Evolutionary conservation across 768 basidiomycete genomes (phyloP).

Genomic region (Favolaschia claudopus): DNA sequence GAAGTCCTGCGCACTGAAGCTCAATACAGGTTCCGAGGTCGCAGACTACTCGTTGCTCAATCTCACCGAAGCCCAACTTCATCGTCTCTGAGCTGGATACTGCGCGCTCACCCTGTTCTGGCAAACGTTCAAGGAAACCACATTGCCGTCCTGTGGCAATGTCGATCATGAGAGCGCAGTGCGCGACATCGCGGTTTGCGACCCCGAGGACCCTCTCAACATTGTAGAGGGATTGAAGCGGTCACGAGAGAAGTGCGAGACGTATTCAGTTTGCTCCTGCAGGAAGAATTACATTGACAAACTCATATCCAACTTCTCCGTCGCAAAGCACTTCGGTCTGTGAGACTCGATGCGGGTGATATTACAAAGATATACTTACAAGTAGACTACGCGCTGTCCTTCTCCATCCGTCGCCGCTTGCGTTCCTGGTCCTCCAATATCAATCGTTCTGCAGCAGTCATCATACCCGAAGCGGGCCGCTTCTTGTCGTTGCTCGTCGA

Average conservation of each 20-base stretch:
- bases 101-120: neutral
- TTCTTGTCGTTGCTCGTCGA: slow-evolving; percentile 64
- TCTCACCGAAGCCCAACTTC: neutral
- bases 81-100: neutral
- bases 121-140: too few relatives aligned
- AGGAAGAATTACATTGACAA: too few relatives aligned
- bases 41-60: neutral
- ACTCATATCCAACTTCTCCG: too few relatives aligned
- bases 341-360: neutral
- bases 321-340: too few relatives aligned
- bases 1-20: neutral
- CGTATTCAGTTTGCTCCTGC: too few relatives aligned
- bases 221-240: too few relatives aligned
- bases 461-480: slow-evolving; percentile 66
- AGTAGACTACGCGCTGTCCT: too few relatives aligned
- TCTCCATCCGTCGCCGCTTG: slow-evolving; percentile 80
- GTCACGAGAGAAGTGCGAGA: too few relatives aligned
- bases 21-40: neutral
- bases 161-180: too few relatives aligned
- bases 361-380: neutral
- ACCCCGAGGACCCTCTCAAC: too few relatives aligned
- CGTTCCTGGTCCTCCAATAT: slow-evolving; percentile 92
- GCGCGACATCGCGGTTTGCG: too few relatives aligned
- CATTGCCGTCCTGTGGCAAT: too few relatives aligned
- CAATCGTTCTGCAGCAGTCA: slow-evolving; percentile 84